Evolutionary conservation across 2,329 filamentous ascomycete genomes (phyloP).

Genomic region (Karstenula rhodostoma): DNA sequence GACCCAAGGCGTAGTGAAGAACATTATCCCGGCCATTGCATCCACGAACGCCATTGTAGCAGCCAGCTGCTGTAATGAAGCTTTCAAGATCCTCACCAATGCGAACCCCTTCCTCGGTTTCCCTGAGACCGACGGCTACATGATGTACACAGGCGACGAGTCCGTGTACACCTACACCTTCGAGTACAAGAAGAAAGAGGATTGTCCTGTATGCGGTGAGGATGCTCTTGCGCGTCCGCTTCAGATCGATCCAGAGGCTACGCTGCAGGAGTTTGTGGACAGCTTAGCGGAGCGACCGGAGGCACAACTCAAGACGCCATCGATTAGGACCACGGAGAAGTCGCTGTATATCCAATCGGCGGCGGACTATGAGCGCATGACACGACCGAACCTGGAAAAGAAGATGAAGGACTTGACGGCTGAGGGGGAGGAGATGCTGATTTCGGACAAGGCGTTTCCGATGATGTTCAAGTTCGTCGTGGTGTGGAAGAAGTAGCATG

Average conservation of each 20-base stretch:
- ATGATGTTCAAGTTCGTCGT: slow-evolving; percentile 72
- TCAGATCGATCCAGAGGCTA: slow-evolving; percentile 72
- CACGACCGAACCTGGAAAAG: slow-evolving; percentile 80
- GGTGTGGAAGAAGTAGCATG: slow-evolving; percentile 51
- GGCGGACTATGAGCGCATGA: slow-evolving; percentile 81
- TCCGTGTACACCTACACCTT: slow-evolving; percentile 98
- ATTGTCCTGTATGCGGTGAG: slow-evolving; percentile 89
- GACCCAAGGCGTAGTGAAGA: slow-evolving; percentile 98
- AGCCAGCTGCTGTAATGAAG: slow-evolving; percentile 95
- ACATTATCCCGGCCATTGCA: slow-evolving; percentile 98
- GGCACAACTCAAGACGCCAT: slow-evolving; percentile 92
- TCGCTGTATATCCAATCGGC: slow-evolving; percentile 92
- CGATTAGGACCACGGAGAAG: slow-evolving; percentile 79
- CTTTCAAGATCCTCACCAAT: slow-evolving; percentile 88
- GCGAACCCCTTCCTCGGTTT: slow-evolving; percentile 81
- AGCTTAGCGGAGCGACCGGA: slow-evolving; percentile 83
- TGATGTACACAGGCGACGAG: slow-evolving; percentile 99
- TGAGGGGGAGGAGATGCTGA: slow-evolving; percentile 86
- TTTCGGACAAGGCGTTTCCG: slow-evolving; percentile 89
- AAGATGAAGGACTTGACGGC: slow-evolving; percentile 79
- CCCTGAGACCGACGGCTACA: slow-evolving; percentile 81
- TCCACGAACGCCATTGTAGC: slow-evolving; percentile 98
- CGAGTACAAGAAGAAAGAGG: slow-evolving; percentile 89
- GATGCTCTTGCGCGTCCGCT: slow-evolving; percentile 77
- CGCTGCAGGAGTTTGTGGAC: slow-evolving; percentile 85